Percentiles rank a stretch among this genome's conserved stretches.
Conservation (phyloP, 2,329 filamentous ascomycete species). For the Diaporthe ilicicola region DNA sequence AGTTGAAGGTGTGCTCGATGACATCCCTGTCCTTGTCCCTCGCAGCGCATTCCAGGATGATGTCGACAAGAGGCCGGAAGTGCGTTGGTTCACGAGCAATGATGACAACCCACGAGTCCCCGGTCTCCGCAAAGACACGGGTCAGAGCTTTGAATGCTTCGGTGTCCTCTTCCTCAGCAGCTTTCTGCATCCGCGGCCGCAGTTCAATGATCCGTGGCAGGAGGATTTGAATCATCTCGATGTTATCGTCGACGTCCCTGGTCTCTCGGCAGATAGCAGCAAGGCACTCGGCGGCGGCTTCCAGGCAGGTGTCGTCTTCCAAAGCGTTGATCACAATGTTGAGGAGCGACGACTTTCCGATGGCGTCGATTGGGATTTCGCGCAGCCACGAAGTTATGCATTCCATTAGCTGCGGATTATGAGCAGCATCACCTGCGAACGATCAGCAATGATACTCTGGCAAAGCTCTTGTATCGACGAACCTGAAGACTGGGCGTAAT, state of each 20-base stretch:
- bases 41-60: constrained; percentile 89
- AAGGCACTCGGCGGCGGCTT: constrained; percentile 90
- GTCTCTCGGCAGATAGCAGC: constrained; percentile 94
- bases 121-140: constrained; percentile 89
- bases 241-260: constrained; percentile 88
- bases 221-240: constrained; percentile 81
- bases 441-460: constrained; percentile 36
- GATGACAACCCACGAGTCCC: constrained; percentile 91
- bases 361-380: constrained; percentile 84
- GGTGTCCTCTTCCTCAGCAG: constrained; percentile 81
- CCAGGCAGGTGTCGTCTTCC: constrained; percentile 78
- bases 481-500: constrained; percentile 93
- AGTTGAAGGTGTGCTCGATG: constrained; percentile 91
- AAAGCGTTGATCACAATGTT: constrained; percentile 82
- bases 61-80: constrained; percentile 87
- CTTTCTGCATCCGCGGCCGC: constrained; percentile 77
- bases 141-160: constrained; percentile 90
- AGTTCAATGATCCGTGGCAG: constrained; percentile 83
- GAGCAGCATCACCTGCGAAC: constrained; percentile 73
- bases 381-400: constrained; percentile 97
- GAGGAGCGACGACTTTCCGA: constrained; percentile 87
- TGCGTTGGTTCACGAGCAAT: constrained; percentile 84
- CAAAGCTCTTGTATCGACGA: constrained; percentile 46
- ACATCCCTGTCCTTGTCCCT: constrained; percentile 90
- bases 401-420: constrained; percentile 90